Base-by-base conservation (phyloP, 768 basidiomycete genomes). In the Lactarius evosmus region DNA sequence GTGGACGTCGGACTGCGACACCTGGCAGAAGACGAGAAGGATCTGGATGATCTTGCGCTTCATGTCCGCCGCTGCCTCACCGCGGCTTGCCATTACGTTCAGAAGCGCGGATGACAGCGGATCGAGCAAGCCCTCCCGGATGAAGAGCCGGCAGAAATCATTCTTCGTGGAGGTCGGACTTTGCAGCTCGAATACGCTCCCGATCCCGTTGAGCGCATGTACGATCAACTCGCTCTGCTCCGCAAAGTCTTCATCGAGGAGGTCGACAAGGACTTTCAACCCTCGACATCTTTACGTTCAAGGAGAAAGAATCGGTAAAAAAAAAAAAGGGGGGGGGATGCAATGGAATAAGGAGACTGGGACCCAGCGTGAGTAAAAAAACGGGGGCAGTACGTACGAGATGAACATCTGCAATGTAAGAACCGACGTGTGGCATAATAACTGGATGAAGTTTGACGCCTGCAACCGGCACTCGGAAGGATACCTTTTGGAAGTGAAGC, bases 321-420 rank as follows among this genome's bases (percentile, higher is more conserved):
- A 6, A 38, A 38, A 65, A 25, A 19, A 41, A 53, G 16, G 9
- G 25, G 11, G 53, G 17, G 17, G 14, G 33, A 19, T n/a, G n/a
- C n/a, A 14, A 16, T 60, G 61, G 16, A 65, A 56, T 11, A 57
- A 14, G 44, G 33, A 32, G 63, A 17, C 29, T 32, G 12, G 38
- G n/a, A 62, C 32, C 8, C 7, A 11, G 33, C 25, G 30, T 36
- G n/a, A 44, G 8, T 1, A 30, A 19, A 49, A 3, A 25, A n/a
- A n/a, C n/a, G 8, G n/a, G 5, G 58, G 36, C n/a, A 17, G n/a
- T 27, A 85, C 93, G 63, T 72, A 95, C 93, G 94, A 91, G 66
- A 98, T 97, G 77, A 98, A 98, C 96, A 98, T 98, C 72, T 98
- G 96, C 41, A 98, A 77, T 2, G 96, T 99, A 66, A 97, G 76